These are phyloP conservation scores for Phytophthora aleatoria DNA, from an alignment of 352 stramenopile genomes.

Conservation along the genomic window DNA sequence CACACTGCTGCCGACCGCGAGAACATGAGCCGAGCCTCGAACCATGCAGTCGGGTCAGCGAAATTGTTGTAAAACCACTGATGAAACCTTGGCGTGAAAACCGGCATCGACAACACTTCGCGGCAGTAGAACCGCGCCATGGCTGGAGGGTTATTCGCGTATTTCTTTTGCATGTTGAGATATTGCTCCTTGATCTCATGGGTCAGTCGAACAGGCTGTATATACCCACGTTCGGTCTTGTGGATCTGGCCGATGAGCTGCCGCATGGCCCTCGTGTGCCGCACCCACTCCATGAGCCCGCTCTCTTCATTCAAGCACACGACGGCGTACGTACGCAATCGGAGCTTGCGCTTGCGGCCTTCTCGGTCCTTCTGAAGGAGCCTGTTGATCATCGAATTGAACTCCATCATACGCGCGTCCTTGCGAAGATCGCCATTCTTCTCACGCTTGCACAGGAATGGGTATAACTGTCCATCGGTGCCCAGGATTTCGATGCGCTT, in stretches of 20 bases:
- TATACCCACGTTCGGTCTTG: conserved; percentile 85
- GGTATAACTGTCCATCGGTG: conserved; percentile 75
- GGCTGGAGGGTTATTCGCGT: conserved; percentile 74
- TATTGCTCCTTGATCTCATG: conserved; percentile 86
- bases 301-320: conserved; percentile 99
- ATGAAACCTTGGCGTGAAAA: conserved; percentile 96
- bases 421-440: conserved; percentile 99
- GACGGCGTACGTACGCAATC: conserved; percentile 98
- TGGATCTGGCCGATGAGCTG: conserved; percentile 88
- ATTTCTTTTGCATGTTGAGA: conserved; percentile 91
- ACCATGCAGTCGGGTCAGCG: conserved; percentile 96
- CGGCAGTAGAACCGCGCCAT: conserved; percentile 73
- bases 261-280: conserved; percentile 94
- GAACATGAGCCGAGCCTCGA: conserved; percentile 93
- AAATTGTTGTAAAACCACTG: conserved; percentile 99
- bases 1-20: conserved; percentile 93
- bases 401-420: conserved; percentile 99
- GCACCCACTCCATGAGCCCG: conserved; percentile 99
- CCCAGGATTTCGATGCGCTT: conserved; percentile 96
- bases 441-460: conserved; percentile 97
- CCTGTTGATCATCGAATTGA: conserved; percentile 99
- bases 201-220: conserved; percentile 78
- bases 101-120: conserved; percentile 64
- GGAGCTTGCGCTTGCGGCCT: conserved; percentile 90
- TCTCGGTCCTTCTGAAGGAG: conserved; percentile 94